phyloP scores from a whole-genome alignment of 176 grass and related monocot species.

The Eragrostis nindensis region DNA sequence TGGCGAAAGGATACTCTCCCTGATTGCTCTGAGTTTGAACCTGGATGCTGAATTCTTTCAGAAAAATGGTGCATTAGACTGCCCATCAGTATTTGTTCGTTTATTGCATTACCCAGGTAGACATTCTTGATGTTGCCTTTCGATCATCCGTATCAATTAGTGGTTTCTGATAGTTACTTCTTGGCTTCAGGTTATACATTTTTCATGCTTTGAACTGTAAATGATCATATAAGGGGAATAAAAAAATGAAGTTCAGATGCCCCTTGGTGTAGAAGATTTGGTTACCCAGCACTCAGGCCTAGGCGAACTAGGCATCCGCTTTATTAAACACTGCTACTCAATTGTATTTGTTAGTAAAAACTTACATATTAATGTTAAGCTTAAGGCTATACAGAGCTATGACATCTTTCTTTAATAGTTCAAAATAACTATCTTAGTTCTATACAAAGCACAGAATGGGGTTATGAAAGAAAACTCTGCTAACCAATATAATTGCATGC shows the following conservation, averaged over 20 bases:
- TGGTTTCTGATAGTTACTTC: constrained; percentile 11
- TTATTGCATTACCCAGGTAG: constrained; percentile 82
- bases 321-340: not conserved
- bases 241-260: not conserved
- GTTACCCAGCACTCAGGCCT: not conserved
- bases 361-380: not conserved
- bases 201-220: not conserved
- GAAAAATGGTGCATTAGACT: constrained; percentile 35
- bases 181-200: constrained; percentile 1
- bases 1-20: constrained; percentile 59
- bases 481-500: not conserved
- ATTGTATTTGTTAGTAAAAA: not conserved
- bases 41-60: constrained; percentile 75
- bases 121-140: constrained; percentile 2
- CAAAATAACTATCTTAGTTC: not conserved
- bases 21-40: constrained; percentile 73
- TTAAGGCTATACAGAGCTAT: not conserved
- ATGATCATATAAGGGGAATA: not conserved
- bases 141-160: not conserved
- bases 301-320: not conserved
- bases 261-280: not conserved
- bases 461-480: not conserved
- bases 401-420: constrained; percentile 14
- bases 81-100: constrained; percentile 52
- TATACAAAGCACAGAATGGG: not conserved